Evolutionary conservation across 805 yeast genomes (phyloP).

Genomic region (Ogataea nitratoaversa): DNA sequence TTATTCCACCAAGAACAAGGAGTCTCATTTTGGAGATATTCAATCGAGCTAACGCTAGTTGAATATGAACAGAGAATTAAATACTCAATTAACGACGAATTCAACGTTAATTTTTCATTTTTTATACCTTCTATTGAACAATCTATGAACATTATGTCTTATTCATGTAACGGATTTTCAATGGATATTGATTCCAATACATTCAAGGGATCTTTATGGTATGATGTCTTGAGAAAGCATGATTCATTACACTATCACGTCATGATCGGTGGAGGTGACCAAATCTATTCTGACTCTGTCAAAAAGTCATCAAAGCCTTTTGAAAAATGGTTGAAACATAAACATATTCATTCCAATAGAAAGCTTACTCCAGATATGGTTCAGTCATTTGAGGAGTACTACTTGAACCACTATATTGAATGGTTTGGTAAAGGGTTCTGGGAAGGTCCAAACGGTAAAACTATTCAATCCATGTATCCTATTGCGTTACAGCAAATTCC

Average conservation of each 20-base stretch:
- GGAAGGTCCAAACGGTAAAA: conserved; percentile 63
- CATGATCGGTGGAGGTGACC: conserved; percentile 98
- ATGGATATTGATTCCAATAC: conserved; percentile 58
- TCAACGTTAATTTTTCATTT: conserved; percentile 48
- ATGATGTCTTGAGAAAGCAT: conserved; percentile 74
- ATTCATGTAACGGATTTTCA: conserved; percentile 90
- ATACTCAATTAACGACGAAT: conserved; percentile 53
- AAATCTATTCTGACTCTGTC: conserved; percentile 82
- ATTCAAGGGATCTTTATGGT: conserved; percentile 81
- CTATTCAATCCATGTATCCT: conserved; percentile 67
- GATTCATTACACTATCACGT: conserved; percentile 67
- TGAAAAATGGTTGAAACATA: conserved; percentile 58
- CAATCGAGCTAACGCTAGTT: conserved; percentile 45
- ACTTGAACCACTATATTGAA: conserved; percentile 65
- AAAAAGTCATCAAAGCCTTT: conserved; percentile 53
- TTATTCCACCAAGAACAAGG: conserved; percentile 41
- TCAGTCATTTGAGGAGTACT: conserved; percentile 58
- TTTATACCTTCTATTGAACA: conserved; percentile 59
- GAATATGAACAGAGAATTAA: conserved; percentile 56
- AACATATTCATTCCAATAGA: conserved; percentile 39
- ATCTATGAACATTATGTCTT: conserved; percentile 78
- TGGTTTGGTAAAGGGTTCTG: conserved; percentile 94
- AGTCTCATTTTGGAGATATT: conserved; percentile 62
- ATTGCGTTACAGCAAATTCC: conserved; percentile 81
- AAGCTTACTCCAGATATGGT: conserved; percentile 44